A percentile compares a stretch with the other conserved stretches of the same genome.
Conservation (phyloP, 225 moss, liverwort and hornwort species). For the Lunularia cruciata region DNA sequence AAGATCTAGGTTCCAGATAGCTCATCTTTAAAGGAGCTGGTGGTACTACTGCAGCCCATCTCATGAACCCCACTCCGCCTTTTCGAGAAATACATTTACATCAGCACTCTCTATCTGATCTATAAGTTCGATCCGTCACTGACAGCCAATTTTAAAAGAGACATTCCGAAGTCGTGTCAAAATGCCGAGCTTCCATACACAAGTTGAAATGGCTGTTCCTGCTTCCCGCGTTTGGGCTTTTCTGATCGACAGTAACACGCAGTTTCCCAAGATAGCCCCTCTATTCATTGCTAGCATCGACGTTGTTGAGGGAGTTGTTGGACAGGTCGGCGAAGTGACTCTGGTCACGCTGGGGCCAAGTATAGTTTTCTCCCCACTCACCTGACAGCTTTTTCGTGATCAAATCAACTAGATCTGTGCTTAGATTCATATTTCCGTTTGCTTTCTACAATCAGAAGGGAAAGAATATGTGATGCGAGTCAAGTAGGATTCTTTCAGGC, state of each 20-base stretch:
- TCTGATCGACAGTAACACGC: not conserved
- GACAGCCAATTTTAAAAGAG: not conserved
- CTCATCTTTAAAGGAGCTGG: not conserved
- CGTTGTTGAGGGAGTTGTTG: constrained; percentile 11
- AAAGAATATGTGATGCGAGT: too few species aligned
- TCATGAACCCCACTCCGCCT: not conserved
- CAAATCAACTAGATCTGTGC: too few species aligned
- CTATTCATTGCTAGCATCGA: constrained; percentile 33
- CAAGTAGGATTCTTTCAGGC: too few species aligned
- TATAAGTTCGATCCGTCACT: not conserved
- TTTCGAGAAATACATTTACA: not conserved
- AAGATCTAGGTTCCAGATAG: not conserved
- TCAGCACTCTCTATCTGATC: not conserved
- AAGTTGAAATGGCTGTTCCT: constrained; percentile 12
- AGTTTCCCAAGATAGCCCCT: constrained; percentile 34
- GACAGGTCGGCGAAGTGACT: constrained; percentile 24
- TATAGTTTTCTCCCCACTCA: not conserved
- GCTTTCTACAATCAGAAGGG: too few species aligned
- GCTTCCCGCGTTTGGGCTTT: constrained; percentile 12
- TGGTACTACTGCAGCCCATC: not conserved
- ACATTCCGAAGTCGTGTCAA: not conserved
- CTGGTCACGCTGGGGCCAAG: constrained; percentile 30
- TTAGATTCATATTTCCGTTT: too few species aligned
- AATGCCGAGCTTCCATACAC: constrained; percentile 22
- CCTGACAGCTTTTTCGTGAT: too few species aligned